These are phyloP conservation scores for Ustilago curta DNA, from an alignment of 1,284 basidiomycete genomes.

Conservation along the genomic window DNA sequence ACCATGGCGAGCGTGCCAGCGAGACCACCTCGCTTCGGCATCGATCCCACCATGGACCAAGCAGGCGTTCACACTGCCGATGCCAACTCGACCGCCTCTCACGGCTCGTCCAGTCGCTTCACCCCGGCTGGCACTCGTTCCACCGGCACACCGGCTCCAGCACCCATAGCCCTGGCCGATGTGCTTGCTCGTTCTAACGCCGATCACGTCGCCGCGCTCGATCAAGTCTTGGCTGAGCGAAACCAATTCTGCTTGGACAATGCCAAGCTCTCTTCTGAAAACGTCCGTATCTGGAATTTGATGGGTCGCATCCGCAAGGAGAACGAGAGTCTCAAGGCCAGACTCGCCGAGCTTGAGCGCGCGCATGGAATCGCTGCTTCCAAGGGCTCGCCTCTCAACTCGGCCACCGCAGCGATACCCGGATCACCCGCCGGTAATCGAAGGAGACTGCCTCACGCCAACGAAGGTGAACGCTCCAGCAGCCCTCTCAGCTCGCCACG, in stretches of 20 bases:
- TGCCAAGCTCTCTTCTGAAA: conserved; percentile 60
- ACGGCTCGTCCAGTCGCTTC: conserved; percentile 43
- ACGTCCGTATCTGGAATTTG: conserved; percentile 64
- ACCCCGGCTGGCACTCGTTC: conserved; percentile 36
- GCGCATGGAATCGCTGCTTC: conserved; percentile 15
- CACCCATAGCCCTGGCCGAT: conserved; percentile 56
- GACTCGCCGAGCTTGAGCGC: conserved; percentile 38
- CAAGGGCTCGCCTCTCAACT: conserved; percentile 32
- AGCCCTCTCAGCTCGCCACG: conserved; percentile 40
- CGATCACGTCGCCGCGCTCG: conserved; percentile 55
- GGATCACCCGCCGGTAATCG: conserved; percentile 40
- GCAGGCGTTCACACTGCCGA: conserved; percentile 18
- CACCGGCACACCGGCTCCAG: conserved; percentile 24
- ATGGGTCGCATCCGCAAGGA: conserved; percentile 62
- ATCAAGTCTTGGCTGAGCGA: conserved; percentile 59
- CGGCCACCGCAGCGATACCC: conserved; percentile 17
- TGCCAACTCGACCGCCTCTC: conserved; percentile 39
- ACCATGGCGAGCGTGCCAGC: conserved; percentile 38
- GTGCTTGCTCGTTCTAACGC: conserved; percentile 46
- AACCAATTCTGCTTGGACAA: conserved; percentile 60
- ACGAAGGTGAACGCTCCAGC: conserved; percentile 33
- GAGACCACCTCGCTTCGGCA: conserved; percentile 44
- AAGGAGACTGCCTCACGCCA: conserved; percentile 28
- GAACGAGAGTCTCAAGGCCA: conserved; percentile 60
- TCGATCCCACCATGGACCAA: conserved; percentile 32